Evolutionary conservation across 192 early-diverging fungal genomes (phyloP).

Genomic region (Dispira parvispora): DNA sequence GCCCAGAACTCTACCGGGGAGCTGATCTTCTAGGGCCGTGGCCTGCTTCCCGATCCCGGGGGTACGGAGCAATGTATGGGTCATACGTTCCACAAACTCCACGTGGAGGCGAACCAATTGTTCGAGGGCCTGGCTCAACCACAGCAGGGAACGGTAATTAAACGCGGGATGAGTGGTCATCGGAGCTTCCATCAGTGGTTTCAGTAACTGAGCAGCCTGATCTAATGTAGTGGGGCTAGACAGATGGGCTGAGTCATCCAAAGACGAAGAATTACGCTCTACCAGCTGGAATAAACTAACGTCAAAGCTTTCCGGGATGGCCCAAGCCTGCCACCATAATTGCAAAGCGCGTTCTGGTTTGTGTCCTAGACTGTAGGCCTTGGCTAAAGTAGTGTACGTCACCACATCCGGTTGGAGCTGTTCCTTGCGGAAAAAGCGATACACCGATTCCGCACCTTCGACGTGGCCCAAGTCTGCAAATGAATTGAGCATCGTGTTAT

Average conservation of each 20-base stretch:
- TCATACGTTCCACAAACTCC: not conserved
- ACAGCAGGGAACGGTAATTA: not conserved
- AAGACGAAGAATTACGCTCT: not conserved
- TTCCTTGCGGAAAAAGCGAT: not conserved
- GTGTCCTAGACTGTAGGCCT: conserved; percentile 5
- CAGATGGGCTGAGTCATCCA: not conserved
- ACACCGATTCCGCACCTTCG: not conserved
- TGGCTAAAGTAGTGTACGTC: conserved; percentile 3
- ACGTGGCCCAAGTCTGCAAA: not conserved
- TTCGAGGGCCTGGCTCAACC: not conserved
- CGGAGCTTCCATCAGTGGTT: too few species aligned
- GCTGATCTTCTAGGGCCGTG: not conserved
- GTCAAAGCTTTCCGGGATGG: not conserved
- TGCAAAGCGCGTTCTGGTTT: conserved; percentile 1
- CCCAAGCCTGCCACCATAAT: conserved; percentile 9
- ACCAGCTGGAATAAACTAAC: not conserved
- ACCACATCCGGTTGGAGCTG: conserved; percentile 6
- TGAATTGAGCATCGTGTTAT: not conserved
- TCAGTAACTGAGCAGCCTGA: not conserved
- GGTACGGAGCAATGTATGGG: not conserved
- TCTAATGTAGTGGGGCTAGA: not conserved
- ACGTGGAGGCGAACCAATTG: not conserved
- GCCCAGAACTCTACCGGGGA: not conserved
- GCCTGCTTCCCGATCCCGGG: not conserved
- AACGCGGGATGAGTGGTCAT: not conserved